Evolutionary conservation across 768 basidiomycete species (phyloP), one percentile per base, ranked within the genome.

Genomic region (Termitomyces sp.): DNA sequence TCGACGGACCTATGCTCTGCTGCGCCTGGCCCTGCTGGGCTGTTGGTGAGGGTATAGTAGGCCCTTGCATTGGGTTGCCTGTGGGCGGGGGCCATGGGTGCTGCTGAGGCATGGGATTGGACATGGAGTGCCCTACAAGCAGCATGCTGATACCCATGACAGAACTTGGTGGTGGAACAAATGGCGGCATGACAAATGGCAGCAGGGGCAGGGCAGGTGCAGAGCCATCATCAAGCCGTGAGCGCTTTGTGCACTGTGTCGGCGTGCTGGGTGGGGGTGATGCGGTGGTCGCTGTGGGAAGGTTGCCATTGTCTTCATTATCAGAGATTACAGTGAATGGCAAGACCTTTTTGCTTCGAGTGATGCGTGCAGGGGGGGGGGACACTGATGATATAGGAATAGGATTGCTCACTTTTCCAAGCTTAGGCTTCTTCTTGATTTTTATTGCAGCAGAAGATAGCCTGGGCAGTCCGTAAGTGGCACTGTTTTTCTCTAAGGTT

Each of bases 61-160:
- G 66, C 9, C 69, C 70, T 44, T 73, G 53, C 12, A 65, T 55
- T 22, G 76, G 71, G 51, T 74, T 72, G 4, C 72, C 62, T 7
- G 72, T 60, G n/a, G 70, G 64, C n/a, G 71, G 72, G 12, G 72
- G 70, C 71, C 69, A 62, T 0, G 61, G 64, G 14, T 62, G 66
- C 56, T 70, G 71, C 32, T 70, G 71, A 0, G 69, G 69, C 24
- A 68, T 64, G 20, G 66, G 65, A 0, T 62, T 61, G n/a, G 59
- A 60, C 37, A 12, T 48, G 2, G 50, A 26, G 5, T 26, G 50
- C 34, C 55, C 57, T 1, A 53, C 24, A 5, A 67, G 62, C 44
- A 60, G 64, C n/a, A 63, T 63, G 47, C 51, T 71, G 39, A 48
- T 63, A 51, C 55, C 61, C 29, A 39, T 37, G 41, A 10, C 20